These are phyloP conservation scores for Diaporthe sp. DNA, from an alignment of 2,329 filamentous ascomycete species.

Conservation along the genomic window DNA sequence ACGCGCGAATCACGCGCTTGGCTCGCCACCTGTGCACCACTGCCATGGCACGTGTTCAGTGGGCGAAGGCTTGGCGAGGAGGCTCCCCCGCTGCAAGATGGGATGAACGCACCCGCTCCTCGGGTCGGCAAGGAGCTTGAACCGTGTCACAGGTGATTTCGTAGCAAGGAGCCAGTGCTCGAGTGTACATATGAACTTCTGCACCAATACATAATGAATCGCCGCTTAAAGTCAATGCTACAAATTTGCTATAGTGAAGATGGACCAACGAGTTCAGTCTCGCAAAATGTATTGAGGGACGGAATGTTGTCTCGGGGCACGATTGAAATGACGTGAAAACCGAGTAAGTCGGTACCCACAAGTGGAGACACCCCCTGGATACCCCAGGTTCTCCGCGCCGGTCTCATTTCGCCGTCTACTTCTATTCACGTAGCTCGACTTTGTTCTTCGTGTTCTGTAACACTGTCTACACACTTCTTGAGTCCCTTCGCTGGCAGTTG, in stretches of 20 bases:
- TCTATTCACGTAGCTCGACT: background rate
- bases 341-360: background rate
- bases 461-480: background rate
- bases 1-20: background rate
- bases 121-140: background rate
- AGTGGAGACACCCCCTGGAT: background rate
- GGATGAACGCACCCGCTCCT: background rate
- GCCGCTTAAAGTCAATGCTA: background rate
- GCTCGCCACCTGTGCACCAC: background rate
- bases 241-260: too few relatives aligned
- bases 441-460: background rate
- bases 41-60: background rate
- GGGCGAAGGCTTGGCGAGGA: background rate
- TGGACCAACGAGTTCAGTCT: background rate
- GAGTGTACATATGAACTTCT: background rate
- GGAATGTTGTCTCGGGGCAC: background rate
- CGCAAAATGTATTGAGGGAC: background rate
- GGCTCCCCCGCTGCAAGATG: background rate
- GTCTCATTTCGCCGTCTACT: background rate
- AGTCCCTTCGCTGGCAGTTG: background rate
- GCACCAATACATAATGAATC: background rate
- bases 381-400: background rate
- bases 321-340: background rate
- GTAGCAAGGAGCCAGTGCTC: background rate
- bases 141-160: too few relatives aligned